phyloP scores from a whole-genome alignment of 1,139 yeast species.

The Keqinozyma sinolaborantium region DNA sequence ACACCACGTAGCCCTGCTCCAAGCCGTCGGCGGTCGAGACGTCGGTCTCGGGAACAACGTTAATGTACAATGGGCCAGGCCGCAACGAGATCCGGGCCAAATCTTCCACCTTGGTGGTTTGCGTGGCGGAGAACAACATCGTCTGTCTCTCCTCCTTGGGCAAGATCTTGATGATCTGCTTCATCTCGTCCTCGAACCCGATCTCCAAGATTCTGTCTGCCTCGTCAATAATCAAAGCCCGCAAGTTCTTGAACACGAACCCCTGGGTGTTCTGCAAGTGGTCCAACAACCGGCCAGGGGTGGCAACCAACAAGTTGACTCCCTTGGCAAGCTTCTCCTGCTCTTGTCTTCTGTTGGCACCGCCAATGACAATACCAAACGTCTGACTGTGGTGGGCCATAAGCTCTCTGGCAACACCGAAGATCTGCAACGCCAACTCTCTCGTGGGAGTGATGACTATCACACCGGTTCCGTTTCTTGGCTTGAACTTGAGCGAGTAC shows the following conservation, averaged over 20 bases:
- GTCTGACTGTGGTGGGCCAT: slow-evolving; percentile 93
- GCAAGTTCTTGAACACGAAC: slow-evolving; percentile 88
- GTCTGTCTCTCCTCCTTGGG: slow-evolving; percentile 95
- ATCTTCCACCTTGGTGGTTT: slow-evolving; percentile 97
- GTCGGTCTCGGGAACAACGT: slow-evolving; percentile 81
- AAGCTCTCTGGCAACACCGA: slow-evolving; percentile 93
- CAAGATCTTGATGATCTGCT: slow-evolving; percentile 87
- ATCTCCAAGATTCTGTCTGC: slow-evolving; percentile 96
- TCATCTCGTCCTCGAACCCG: slow-evolving; percentile 98
- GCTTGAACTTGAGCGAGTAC: slow-evolving; percentile 60
- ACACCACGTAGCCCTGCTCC: slow-evolving; percentile 97
- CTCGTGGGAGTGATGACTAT: slow-evolving; percentile 88
- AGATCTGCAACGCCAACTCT: slow-evolving; percentile 86
- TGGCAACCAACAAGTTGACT: slow-evolving; percentile 88
- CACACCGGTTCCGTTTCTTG: slow-evolving; percentile 83
- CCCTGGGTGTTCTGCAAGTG: slow-evolving; percentile 95
- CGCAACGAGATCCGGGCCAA: slow-evolving; percentile 93
- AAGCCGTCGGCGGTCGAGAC: slow-evolving; percentile 93
- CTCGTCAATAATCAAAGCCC: slow-evolving; percentile 92
- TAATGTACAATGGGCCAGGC: slow-evolving; percentile 93
- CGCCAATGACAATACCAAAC: slow-evolving; percentile 95
- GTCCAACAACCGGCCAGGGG: slow-evolving; percentile 96
- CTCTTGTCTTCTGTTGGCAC: slow-evolving; percentile 96
- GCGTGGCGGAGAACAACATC: slow-evolving; percentile 97
- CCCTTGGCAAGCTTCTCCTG: slow-evolving; percentile 93